Evolutionary conservation across 176 grass and related monocot genomes (phyloP), one percentile per base, ranked within the genome.

Genomic region (Pharus latifolius): DNA sequence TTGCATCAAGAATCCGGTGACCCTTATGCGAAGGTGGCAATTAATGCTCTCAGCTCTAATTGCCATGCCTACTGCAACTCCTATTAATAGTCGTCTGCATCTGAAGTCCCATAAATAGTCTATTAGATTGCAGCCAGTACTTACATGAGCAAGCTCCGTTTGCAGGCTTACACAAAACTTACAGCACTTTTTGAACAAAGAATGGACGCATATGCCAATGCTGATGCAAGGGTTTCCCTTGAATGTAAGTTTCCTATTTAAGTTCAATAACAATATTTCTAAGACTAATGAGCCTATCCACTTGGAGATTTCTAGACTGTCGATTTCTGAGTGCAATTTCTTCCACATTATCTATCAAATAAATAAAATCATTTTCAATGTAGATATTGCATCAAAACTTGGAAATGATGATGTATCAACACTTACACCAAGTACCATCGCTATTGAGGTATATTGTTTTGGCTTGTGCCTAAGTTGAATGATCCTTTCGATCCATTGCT

Each of bases 1-100:
- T 65, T 96, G 78, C 84, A 96, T 78, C 79, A 88, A 49, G 92
- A 96, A 83, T 66, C 88, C 64, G 88, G 92, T 55, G 92, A 96
- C 52, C 60, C 85, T 51, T 96, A 96, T 38, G 84, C 78, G 52
- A 91, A 96, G 84, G 92, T 96, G 49, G 25, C 60, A 22, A 69
- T 8, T 49, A 60, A 34, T 37, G 29, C 38, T 60, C 24, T 63
- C n/a, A n/a, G n/a, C n/a, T n/a, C n/a, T n/a, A n/a, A n/a, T n/a
- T n/a, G n/a, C n/a, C n/a, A n/a, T n/a, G n/a, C n/a, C n/a, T n/a
- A n/a, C n/a, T n/a, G n/a, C n/a, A n/a, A n/a, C n/a, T n/a, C n/a
- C n/a, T 61, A 50, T 78, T 56, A 8, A 11, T 71, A 25, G 10
- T 22, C 9, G 29, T 69, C 30, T 74, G 13, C 12, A 26, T 22